Conservation (phyloP, 2,329 filamentous ascomycete species). For the Pseudopyrenochaeta lycopersici region DNA sequence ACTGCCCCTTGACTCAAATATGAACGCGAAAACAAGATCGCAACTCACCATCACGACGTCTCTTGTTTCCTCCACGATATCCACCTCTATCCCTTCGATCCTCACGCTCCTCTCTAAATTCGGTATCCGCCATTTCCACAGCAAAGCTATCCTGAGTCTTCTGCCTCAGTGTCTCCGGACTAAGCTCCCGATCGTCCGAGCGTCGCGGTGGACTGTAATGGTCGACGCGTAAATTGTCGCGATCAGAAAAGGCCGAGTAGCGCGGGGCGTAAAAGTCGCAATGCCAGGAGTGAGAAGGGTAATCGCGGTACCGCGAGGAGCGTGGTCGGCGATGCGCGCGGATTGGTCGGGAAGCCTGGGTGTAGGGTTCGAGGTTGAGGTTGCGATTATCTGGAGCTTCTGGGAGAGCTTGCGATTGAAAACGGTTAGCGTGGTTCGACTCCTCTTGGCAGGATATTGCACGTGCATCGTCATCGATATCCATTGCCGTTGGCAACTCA, state of each 20-base stretch:
- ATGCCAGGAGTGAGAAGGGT: background rate
- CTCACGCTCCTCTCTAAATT: constrained; percentile 40
- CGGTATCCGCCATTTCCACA: constrained; percentile 39
- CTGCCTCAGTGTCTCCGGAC: constrained; percentile 16
- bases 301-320: constrained; percentile 4
- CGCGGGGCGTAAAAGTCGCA: constrained; percentile 1
- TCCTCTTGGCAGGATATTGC: constrained; percentile 17
- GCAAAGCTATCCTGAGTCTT: constrained; percentile 18
- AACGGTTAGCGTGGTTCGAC: constrained; percentile 20
- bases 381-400: constrained; percentile 20
- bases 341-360: constrained; percentile 19
- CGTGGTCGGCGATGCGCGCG: constrained; percentile 21
- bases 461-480: background rate
- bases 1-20: background rate
- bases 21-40: background rate
- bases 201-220: constrained; percentile 10
- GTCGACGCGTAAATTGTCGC: constrained; percentile 12
- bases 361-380: constrained; percentile 12
- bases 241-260: constrained; percentile 5
- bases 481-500: too few species aligned
- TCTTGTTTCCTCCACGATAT: constrained; percentile 38
- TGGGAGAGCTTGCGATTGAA: constrained; percentile 11
- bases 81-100: constrained; percentile 39
- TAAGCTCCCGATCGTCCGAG: constrained; percentile 12
- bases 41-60: constrained; percentile 43